A percentile compares a stretch with the other conserved stretches of the same genome.
These are phyloP conservation scores for Priceomyces melissophilus DNA, from an alignment of 805 yeast species.

Conservation along the genomic window DNA sequence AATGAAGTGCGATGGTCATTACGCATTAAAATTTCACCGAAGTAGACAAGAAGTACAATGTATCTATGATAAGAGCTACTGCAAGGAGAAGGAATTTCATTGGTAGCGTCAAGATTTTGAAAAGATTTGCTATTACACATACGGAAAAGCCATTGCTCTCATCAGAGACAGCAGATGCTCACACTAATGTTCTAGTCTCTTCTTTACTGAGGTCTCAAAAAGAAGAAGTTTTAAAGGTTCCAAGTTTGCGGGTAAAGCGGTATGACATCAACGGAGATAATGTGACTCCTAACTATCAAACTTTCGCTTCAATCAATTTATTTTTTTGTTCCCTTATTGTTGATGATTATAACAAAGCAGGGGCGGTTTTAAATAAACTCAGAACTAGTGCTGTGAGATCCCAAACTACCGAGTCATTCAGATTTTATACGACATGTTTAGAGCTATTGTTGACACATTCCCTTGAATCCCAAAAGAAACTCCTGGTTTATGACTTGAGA, in stretches of 20 bases:
- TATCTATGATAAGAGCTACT: too few relatives aligned
- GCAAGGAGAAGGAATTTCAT: too few relatives aligned
- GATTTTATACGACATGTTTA: slow-evolving; percentile 14
- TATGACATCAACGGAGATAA: too few relatives aligned
- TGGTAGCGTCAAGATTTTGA: too few relatives aligned
- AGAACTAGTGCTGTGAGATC: slow-evolving; percentile 4
- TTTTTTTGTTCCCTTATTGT: slow-evolving; percentile 13
- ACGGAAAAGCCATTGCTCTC: too few relatives aligned
- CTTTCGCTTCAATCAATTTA: slow-evolving; percentile 10
- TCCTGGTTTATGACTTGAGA: slow-evolving; percentile 10
- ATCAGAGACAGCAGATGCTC: too few relatives aligned
- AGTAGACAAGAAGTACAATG: too few relatives aligned
- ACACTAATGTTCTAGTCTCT: too few relatives aligned
- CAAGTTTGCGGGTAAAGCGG: slow-evolving; percentile 1
- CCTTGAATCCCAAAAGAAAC: neutral
- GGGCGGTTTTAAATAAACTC: slow-evolving; percentile 7
- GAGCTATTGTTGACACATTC: slow-evolving; percentile 9
- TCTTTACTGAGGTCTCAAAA: neutral
- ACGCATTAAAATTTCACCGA: too few relatives aligned
- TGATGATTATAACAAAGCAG: slow-evolving; percentile 11
- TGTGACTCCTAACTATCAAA: slow-evolving; percentile 6
- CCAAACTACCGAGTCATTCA: slow-evolving; percentile 3
- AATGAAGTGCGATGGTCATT: too few relatives aligned
- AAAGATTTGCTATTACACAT: too few relatives aligned
- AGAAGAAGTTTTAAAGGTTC: slow-evolving; percentile 2